Conservation (phyloP, 306 rosid species). For the Parietaria judaica region DNA sequence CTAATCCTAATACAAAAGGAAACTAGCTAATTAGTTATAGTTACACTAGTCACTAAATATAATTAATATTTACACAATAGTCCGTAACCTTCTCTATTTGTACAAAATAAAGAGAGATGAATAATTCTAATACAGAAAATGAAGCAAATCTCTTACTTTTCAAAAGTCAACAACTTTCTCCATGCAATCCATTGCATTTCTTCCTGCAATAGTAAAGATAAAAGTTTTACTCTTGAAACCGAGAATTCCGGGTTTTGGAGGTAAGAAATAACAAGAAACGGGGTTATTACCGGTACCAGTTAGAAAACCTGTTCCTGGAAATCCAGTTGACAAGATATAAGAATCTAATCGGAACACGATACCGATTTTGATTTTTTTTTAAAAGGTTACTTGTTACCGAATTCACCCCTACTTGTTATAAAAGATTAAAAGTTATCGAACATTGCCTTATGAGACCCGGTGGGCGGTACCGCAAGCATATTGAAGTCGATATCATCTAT, state of each 20-base stretch:
- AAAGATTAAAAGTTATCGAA: slow-evolving; percentile 24
- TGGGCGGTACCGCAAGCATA: slow-evolving; percentile 92
- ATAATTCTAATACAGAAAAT: neutral
- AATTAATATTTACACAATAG: too few species aligned
- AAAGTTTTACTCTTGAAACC: too few species aligned
- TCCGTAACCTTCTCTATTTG: too few species aligned
- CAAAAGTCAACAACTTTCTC: slow-evolving; percentile 77
- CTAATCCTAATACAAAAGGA: too few species aligned
- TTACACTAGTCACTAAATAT: too few species aligned
- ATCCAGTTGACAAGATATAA: neutral
- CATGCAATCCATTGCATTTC: slow-evolving; percentile 89
- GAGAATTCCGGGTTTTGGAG: too few species aligned
- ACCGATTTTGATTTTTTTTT: too few species aligned
- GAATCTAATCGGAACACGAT: neutral
- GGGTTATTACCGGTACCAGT: too few species aligned
- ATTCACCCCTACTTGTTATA: neutral
- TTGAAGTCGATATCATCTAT: slow-evolving; percentile 85
- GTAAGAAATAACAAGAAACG: too few species aligned
- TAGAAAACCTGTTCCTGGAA: too few species aligned
- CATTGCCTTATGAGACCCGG: slow-evolving; percentile 74
- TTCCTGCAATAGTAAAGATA: slow-evolving; percentile 46
- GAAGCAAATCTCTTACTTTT: slow-evolving; percentile 52
- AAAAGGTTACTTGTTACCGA: too few species aligned
- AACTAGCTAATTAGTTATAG: too few species aligned
- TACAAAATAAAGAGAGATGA: neutral